Conservation (phyloP, 169 alveolate genomes). For the Plasmodium coatneyi region DNA sequence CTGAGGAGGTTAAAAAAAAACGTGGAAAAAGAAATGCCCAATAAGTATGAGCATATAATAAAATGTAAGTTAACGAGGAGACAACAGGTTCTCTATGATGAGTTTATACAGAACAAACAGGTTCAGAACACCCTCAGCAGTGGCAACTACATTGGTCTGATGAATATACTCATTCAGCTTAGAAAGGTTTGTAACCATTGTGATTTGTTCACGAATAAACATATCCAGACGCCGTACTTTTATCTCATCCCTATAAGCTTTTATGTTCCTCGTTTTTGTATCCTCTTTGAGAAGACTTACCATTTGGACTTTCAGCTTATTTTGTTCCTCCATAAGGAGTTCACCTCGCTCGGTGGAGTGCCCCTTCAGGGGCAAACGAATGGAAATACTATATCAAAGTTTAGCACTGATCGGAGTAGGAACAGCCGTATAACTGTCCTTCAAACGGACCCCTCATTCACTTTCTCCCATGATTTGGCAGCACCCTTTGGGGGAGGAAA, state of each 20-base stretch:
- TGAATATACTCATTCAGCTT: slow-evolving; percentile 96
- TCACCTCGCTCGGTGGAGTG: slow-evolving; percentile 33
- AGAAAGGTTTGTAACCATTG: slow-evolving; percentile 99
- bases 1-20: slow-evolving; percentile 97
- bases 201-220: slow-evolving; percentile 95
- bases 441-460: background rate
- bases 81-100: slow-evolving; percentile 97
- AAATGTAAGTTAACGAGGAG: slow-evolving; percentile 92
- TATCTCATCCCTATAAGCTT: slow-evolving; percentile 84
- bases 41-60: slow-evolving; percentile 96
- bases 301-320: slow-evolving; percentile 7
- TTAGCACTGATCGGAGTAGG: background rate
- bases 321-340: slow-evolving; percentile 28
- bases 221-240: slow-evolving; percentile 91
- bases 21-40: slow-evolving; percentile 99
- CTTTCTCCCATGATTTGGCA: background rate
- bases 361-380: background rate
- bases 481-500: background rate
- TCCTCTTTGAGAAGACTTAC: slow-evolving; percentile 22
- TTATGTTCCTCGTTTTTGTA: slow-evolving; percentile 57
- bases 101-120: slow-evolving; percentile 91
- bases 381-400: background rate
- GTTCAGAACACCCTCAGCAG: slow-evolving; percentile 82
- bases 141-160: slow-evolving; percentile 94
- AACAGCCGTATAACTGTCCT: background rate